These are phyloP conservation scores for Pseudogymnoascus sp. DNA, from an alignment of 2,329 filamentous ascomycete species.

Conservation along the genomic window DNA sequence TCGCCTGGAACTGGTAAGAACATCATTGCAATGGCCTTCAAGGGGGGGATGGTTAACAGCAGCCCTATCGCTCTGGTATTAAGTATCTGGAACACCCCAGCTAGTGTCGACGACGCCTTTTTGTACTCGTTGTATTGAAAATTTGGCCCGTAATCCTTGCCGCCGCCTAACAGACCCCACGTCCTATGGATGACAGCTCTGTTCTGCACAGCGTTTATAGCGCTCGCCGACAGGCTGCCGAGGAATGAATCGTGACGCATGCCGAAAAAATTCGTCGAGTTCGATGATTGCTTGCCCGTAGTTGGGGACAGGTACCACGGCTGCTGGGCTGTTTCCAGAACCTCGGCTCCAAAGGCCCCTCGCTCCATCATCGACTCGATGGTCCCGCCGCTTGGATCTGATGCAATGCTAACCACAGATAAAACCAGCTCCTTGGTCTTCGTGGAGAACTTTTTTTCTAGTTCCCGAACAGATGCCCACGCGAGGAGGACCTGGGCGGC, in stretches of 20 bases:
- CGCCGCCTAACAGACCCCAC: slow-evolving; percentile 50
- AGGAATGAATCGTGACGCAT: slow-evolving; percentile 44
- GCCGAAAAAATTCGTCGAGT: slow-evolving; percentile 45
- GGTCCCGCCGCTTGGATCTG: not conserved
- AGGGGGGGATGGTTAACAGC: slow-evolving; percentile 31
- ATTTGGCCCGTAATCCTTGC: slow-evolving; percentile 52
- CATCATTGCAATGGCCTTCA: slow-evolving; percentile 36
- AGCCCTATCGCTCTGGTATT: slow-evolving; percentile 37
- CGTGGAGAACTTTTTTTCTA: not conserved
- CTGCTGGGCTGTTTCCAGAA: not conserved
- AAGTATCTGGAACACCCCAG: slow-evolving; percentile 40
- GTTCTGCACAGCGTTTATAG: slow-evolving; percentile 42
- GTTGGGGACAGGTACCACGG: slow-evolving; percentile 4
- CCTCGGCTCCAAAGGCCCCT: not conserved
- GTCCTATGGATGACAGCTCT: slow-evolving; percentile 52
- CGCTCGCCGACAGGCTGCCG: slow-evolving; percentile 50
- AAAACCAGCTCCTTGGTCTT: not conserved
- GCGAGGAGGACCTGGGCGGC: not conserved
- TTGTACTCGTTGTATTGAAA: slow-evolving; percentile 54
- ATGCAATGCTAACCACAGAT: not conserved
- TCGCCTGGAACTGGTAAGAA: slow-evolving; percentile 42
- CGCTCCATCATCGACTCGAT: not conserved
- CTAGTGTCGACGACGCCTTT: slow-evolving; percentile 43
- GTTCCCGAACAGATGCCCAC: not conserved
- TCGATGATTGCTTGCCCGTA: slow-evolving; percentile 27